phyloP scores from a whole-genome alignment of 2,329 filamentous ascomycete species.

The Fusarium falciforme region DNA sequence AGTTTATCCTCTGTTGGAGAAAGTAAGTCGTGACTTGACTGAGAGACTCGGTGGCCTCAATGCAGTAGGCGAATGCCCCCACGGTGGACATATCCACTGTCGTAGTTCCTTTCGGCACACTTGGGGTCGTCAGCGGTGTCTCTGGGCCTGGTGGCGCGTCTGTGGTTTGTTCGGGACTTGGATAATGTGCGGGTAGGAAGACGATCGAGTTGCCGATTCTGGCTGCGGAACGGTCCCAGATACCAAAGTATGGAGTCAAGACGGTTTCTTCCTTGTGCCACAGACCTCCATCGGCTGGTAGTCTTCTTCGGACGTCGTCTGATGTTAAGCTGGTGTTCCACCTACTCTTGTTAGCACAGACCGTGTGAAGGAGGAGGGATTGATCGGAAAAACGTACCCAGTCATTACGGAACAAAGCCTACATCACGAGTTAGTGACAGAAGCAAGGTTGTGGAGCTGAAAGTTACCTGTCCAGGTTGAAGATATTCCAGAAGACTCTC shows the following conservation, averaged over 20 bases:
- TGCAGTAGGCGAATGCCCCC: constrained; percentile 59
- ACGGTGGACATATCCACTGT: constrained; percentile 51
- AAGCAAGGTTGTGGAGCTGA: too few species aligned
- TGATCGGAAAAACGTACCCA: constrained; percentile 4
- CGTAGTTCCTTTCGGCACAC: background rate
- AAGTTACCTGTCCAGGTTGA: constrained; percentile 46
- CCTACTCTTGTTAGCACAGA: background rate
- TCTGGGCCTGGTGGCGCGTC: constrained; percentile 13
- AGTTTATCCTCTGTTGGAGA: constrained; percentile 56
- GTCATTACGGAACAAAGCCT: constrained; percentile 35
- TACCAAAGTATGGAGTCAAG: constrained; percentile 56
- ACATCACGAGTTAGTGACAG: background rate
- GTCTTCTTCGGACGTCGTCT: constrained; percentile 44
- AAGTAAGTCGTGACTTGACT: constrained; percentile 59
- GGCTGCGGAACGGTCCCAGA: constrained; percentile 55
- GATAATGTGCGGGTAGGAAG: constrained; percentile 50
- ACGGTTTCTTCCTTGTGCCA: constrained; percentile 55
- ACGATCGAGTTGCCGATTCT: constrained; percentile 54
- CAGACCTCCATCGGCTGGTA: constrained; percentile 53
- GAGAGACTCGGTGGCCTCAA: constrained; percentile 60
- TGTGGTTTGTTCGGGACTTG: constrained; percentile 33
- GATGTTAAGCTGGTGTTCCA: constrained; percentile 51
- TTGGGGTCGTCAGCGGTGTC: background rate
- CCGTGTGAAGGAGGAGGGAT: too few species aligned
- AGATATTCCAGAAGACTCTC: constrained; percentile 50